These are phyloP conservation scores for Cymbidium sinense DNA, from an alignment of 106 monocot species.

Conservation along the genomic window DNA sequence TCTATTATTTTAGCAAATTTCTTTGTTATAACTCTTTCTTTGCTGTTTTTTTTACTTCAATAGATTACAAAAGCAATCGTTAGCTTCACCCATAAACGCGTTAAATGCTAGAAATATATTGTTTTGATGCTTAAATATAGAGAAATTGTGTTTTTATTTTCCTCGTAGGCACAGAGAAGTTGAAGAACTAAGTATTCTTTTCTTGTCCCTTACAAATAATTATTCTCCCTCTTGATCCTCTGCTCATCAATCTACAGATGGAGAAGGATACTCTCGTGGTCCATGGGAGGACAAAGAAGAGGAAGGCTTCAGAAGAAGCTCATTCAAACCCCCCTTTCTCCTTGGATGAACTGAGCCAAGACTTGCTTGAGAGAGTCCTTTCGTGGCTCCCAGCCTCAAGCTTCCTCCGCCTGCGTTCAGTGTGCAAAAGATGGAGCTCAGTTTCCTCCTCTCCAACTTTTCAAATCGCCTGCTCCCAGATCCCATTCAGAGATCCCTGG, in stretches of 20 bases:
- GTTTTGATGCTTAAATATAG: background rate
- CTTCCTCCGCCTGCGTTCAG: constrained; percentile 77
- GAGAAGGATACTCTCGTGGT: constrained; percentile 7
- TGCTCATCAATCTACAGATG: constrained; percentile 4
- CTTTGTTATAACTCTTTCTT: background rate
- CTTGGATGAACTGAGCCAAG: constrained; percentile 63
- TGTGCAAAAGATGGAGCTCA: constrained; percentile 62
- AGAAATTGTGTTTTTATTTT: background rate
- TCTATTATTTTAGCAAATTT: background rate
- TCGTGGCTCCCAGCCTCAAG: constrained; percentile 56
- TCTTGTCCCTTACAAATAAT: background rate
- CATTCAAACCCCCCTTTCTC: constrained; percentile 3
- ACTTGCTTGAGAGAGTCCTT: constrained; percentile 73
- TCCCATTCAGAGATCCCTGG: constrained; percentile 62
- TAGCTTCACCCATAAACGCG: too few species aligned
- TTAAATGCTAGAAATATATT: background rate
- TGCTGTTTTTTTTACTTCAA: background rate
- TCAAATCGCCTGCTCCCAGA: constrained; percentile 42
- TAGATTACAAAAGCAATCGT: background rate
- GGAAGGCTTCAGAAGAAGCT: constrained; percentile 35
- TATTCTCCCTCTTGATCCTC: background rate
- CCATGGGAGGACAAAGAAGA: constrained; percentile 24
- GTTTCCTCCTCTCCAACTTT: constrained; percentile 53
- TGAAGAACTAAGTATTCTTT: background rate
- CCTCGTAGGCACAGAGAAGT: background rate